Evolutionary conservation across 768 basidiomycete species (phyloP), one percentile per base, ranked within the genome.

Genomic region (Hirschioporus abietinus): DNA sequence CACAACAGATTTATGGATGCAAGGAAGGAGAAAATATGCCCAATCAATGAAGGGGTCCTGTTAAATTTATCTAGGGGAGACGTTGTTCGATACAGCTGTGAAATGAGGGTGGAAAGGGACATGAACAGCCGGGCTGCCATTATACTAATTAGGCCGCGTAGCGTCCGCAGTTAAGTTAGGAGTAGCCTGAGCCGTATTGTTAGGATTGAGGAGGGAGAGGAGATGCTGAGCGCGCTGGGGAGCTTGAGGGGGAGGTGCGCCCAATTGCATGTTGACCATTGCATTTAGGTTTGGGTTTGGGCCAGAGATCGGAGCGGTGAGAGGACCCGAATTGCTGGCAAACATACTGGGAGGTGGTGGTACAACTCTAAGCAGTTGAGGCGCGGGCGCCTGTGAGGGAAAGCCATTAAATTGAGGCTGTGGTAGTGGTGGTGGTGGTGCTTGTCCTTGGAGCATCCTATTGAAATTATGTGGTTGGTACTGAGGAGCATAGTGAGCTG

Each of bases 261-360:
- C 12, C 42, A 52, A 5, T 20, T 52, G 42, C 42, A 52, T 52
- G 42, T 15, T 52, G 42, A 5, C 15, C 42, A 52, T 52, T 52
- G 42, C 1, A 68, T 67, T 67, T 52, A 25, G 26, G 69, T 68
- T 67, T 52, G 30, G 25, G 52, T 61, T 63, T 58, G 70, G 67
- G 20, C 63, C 26, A 57, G 63, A n/a, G 58, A 63, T 65, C 57
- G 64, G 65, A 59, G 65, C 57, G 35, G 68, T 61, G 60, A 61
- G 60, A 15, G 60, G 60, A 15, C 60, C 60, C 2, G 60, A 17
- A 9, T 61, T 34, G 58, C 20, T 34, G 15, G 24, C 20, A 42
- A 58, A 36, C 36, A 58, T 34, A 34, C 26, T n/a, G 24, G 23
- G 35, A n/a, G 35, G 35, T 35, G 64, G 36, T 18, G 30, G 24